Base-by-base conservation (phyloP, 192 early-diverging fungal species). In the Anaeromyces robustus region DNA sequence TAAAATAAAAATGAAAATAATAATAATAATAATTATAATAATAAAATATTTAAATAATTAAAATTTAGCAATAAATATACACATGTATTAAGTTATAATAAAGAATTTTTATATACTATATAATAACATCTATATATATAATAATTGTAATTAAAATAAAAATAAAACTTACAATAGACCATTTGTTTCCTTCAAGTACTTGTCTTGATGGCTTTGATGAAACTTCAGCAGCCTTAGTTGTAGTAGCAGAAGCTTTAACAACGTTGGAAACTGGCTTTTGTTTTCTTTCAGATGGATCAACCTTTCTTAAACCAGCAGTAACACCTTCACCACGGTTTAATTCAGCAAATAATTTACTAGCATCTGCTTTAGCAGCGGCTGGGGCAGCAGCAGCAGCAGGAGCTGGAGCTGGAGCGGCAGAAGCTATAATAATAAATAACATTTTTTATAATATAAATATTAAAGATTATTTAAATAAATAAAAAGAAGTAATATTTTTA, bases 151-250 rank as follows among this genome's bases (percentile, higher is more conserved):
- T n/a, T n/a, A n/a, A n/a, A n/a, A n/a, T n/a, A 17, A 41, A 83
- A n/a, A 79, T 80, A 37, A 78, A 29, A 79, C 83, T 78, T 77
- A 88, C 88, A 19, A 99, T 90, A 26, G 90, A 87, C 97, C 97
- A 99, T 86, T 97, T 97, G 87, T 92, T 93, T 79, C 94, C 95
- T 80, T 95, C 92, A 79, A 98, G 86, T 39, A 87, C 89, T 81
- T 92, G 87, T 85, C 93, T 94, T 77, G 95, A 92, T 30, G 94
- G 93, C 83, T 94, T 93, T 29, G 89, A 82, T 13, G 88, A 88
- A 77, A 86, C 86, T 59, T 86, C 85, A 34, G 86, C 88, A 28
- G 90, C 89, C 80, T 88, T 88, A 29, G 87, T 86, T 26, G 92
- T 85, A 0, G 89, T 85, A 14, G 88, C 85, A 29, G 92, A 88